phyloP scores from a whole-genome alignment of 805 yeast genomes.

The Tetrapisispora taiwanensis region DNA sequence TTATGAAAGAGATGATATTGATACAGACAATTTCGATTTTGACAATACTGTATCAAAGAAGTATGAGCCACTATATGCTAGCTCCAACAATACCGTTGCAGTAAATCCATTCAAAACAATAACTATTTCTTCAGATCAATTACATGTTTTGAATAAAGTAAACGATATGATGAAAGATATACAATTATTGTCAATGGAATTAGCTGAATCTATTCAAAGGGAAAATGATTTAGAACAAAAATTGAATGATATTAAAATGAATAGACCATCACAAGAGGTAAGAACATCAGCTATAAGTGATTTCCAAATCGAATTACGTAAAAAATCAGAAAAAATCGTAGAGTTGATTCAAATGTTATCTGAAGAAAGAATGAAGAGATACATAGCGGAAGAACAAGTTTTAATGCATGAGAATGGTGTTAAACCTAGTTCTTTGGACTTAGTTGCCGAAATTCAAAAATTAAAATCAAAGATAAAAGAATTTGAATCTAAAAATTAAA shows the following conservation, averaged over 20 bases:
- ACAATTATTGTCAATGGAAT: constrained; percentile 57
- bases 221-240: constrained; percentile 52
- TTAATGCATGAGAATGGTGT: constrained; percentile 44
- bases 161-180: constrained; percentile 50
- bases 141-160: constrained; percentile 52
- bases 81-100: not conserved
- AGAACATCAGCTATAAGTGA: constrained; percentile 10
- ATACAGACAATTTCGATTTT: constrained; percentile 16
- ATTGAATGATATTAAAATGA: constrained; percentile 11
- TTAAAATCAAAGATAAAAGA: constrained; percentile 30
- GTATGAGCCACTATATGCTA: constrained; percentile 11
- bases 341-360: constrained; percentile 47
- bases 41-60: constrained; percentile 12
- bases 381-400: constrained; percentile 62
- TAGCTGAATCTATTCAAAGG: constrained; percentile 61
- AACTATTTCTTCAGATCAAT: constrained; percentile 47
- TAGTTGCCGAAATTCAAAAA: constrained; percentile 47
- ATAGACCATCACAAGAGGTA: not conserved
- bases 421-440: constrained; percentile 43
- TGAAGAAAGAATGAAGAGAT: constrained; percentile 55
- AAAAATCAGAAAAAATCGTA: constrained; percentile 36
- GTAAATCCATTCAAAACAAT: constrained; percentile 17
- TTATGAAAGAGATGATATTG: constrained; percentile 3
- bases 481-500: not conserved
- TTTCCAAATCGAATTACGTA: constrained; percentile 27